Evolutionary conservation across 768 basidiomycete genomes (phyloP).

Genomic region (Podaxis pistillaris): DNA sequence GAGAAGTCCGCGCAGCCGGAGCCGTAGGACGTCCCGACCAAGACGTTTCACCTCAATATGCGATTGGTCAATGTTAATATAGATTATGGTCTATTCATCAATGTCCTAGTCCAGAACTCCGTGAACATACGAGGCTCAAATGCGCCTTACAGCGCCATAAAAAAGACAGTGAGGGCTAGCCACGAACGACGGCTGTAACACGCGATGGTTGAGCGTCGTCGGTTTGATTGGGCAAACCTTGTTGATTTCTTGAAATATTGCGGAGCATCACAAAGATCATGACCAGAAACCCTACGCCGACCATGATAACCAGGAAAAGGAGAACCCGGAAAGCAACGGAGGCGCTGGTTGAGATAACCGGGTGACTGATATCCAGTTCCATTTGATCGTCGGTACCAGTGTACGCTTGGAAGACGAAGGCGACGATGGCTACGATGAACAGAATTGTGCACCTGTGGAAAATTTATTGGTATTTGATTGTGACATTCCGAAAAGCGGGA

Average conservation of each 20-base stretch:
- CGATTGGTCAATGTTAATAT: neutral
- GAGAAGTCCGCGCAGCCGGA: neutral
- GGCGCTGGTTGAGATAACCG: neutral
- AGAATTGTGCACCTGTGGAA: constrained; percentile 4
- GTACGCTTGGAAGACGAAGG: neutral
- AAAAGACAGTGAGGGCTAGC: neutral
- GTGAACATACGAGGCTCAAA: neutral
- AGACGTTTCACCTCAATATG: too few species aligned
- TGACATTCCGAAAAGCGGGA: neutral
- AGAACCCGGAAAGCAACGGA: constrained; percentile 1
- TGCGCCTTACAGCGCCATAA: neutral
- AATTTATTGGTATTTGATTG: neutral
- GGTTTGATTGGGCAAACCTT: neutral
- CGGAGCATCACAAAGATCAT: constrained; percentile 3
- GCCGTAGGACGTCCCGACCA: neutral
- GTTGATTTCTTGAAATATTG: constrained; percentile 1
- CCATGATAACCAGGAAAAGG: neutral
- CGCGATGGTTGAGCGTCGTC: neutral
- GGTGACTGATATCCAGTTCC: neutral
- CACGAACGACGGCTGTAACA: neutral
- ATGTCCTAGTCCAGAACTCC: neutral
- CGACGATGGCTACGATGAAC: constrained; percentile 2
- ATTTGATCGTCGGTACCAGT: neutral
- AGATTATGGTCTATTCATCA: neutral
- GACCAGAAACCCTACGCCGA: neutral